Conservation (phyloP, 2,329 filamentous ascomycete species). For the Talaromyces sp. region DNA sequence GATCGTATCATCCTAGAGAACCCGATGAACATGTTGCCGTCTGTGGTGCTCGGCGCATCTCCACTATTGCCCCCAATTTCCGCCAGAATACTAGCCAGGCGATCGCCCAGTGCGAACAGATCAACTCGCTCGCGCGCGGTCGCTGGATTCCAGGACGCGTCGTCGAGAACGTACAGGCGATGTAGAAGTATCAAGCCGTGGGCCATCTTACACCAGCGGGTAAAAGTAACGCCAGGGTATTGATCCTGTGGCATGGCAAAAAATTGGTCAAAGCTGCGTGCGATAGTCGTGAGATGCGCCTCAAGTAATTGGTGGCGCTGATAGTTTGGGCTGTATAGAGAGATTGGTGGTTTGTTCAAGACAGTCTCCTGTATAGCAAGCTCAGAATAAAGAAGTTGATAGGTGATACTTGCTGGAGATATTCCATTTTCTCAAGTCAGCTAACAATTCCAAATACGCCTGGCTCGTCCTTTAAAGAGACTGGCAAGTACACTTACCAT, state of each 20-base stretch:
- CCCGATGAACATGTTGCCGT: neutral
- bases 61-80: neutral
- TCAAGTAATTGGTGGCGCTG: slow-evolving; percentile 1
- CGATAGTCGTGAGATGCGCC: slow-evolving; percentile 1
- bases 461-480: neutral
- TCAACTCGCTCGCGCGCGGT: neutral
- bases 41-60: neutral
- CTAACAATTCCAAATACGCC: neutral
- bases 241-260: neutral
- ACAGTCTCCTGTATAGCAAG: slow-evolving; percentile 1
- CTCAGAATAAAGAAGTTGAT: slow-evolving; percentile 1
- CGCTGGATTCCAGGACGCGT: neutral
- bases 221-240: slow-evolving; percentile 1
- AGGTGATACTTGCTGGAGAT: neutral
- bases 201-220: neutral
- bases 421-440: neutral
- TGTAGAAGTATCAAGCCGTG: slow-evolving; percentile 1
- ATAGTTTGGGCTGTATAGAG: slow-evolving; percentile 3
- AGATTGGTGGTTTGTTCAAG: neutral
- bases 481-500: neutral
- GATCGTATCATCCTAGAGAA: slow-evolving; percentile 3
- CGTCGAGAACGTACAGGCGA: neutral
- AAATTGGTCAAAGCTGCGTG: slow-evolving; percentile 1
- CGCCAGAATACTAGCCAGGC: neutral
- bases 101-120: slow-evolving; percentile 1